These are phyloP conservation scores for Telfairia occidentalis DNA, from an alignment of 331 rosid genomes.

Conservation along the genomic window DNA sequence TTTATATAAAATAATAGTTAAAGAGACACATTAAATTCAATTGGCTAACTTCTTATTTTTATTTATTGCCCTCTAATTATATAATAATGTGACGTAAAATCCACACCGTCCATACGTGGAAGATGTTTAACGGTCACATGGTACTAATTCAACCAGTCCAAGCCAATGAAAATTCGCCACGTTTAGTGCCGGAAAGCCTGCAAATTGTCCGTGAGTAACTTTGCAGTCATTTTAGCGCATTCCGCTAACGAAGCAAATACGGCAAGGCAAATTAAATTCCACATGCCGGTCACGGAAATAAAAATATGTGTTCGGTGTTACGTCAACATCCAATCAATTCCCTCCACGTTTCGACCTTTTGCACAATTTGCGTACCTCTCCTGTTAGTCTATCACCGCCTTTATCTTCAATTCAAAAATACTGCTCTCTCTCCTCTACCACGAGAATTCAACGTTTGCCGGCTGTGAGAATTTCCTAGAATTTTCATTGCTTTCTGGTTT, in stretches of 20 bases:
- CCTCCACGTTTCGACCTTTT: background rate
- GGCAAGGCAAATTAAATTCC: background rate
- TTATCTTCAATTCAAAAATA: background rate
- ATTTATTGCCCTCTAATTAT: background rate
- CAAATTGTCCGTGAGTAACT: background rate
- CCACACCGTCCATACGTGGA: slow-evolving; percentile 5
- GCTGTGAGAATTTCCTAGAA: background rate
- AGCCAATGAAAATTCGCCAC: slow-evolving; percentile 1
- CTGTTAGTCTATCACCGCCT: background rate
- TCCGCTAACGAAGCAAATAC: background rate
- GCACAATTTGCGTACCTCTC: background rate
- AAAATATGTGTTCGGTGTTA: background rate
- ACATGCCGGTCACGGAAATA: background rate
- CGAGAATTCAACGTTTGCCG: background rate
- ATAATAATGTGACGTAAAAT: background rate
- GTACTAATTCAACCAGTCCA: background rate
- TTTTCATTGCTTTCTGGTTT: background rate
- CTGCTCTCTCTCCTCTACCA: background rate
- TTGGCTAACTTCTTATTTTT: background rate
- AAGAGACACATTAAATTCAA: background rate
- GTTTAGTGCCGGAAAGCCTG: background rate
- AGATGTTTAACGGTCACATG: slow-evolving; percentile 2
- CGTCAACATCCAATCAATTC: slow-evolving; percentile 2
- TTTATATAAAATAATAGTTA: background rate
- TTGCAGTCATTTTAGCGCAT: background rate